Evolutionary conservation across 371 early-diverging fungal species (phyloP), one percentile per base, ranked within the genome.

Genomic region (Choanephora cucurbitarum): DNA sequence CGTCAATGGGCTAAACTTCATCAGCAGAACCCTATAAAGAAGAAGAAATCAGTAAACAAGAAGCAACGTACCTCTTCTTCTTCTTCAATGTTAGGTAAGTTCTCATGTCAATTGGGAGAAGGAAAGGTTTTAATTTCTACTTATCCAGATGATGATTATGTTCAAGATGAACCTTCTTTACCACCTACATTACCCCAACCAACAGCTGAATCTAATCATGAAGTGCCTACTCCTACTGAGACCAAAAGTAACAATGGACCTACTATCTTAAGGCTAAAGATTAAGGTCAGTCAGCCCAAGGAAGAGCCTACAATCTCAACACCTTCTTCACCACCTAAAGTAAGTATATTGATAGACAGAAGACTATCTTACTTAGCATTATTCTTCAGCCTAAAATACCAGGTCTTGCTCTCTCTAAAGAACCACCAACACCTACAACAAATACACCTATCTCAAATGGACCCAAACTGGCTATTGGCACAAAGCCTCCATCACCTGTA

Each of bases 1-100:
- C 60, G 68, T 10, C 88, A 88, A 46, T 96, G 95, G 96, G 66
- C 67, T 5, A 85, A 86, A 40, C 52, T 62, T 13, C 57, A 52
- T 50, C 55, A 41, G 15, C 59, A 32, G 49, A 23, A 14, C 9
- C 0, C 19, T 24, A 57, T 57, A n/a, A n/a, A n/a, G 55, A 66
- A 52, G 52, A 65, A 52, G 37, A 58, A 60, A 21, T 23, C 44
- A 10, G 17, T 34, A 19, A 53, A 37, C 55, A 57, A 48, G 44
- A 22, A 32, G 41, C 32, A 22, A 44, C 43, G 50, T 33, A 53
- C 33, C 23, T 56, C 57, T 37, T 2, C 28, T 32, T 56, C 57
- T 37, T 11, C n/a, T n/a, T n/a, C n/a, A n/a, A n/a, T n/a, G n/a
- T n/a, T 37, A 22, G 23, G 34, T 23, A 57, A 15, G 28, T n/a